phyloP scores from a whole-genome alignment of 2,329 filamentous ascomycete genomes.

The Fusarium equiseti region DNA sequence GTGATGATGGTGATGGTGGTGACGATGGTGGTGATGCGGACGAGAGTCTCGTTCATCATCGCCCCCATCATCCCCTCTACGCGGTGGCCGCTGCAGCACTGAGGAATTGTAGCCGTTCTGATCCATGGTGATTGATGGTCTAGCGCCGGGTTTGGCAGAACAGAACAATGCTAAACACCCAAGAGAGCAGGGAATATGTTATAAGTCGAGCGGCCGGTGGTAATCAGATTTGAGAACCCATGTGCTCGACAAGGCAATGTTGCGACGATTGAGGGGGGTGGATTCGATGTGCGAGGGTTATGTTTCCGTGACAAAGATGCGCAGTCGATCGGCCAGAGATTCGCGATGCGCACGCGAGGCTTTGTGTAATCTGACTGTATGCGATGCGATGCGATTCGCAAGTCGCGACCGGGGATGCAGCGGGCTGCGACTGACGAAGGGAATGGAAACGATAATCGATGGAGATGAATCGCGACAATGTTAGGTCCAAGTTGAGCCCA shows the following conservation, averaged over 20 bases:
- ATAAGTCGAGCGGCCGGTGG: conserved; percentile 38
- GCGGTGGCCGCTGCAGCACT: conserved; percentile 60
- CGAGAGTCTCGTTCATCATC: conserved; percentile 52
- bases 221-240: conserved; percentile 45
- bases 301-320: conserved; percentile 26
- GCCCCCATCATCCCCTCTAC: conserved; percentile 56
- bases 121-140: conserved; percentile 55
- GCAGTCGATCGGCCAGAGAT: conserved; percentile 38
- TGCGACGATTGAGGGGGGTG: conserved; percentile 35
- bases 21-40: conserved; percentile 52
- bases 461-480: conserved; percentile 38
- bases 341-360: conserved; percentile 48
- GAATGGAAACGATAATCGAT: conserved; percentile 15
- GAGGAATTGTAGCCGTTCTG: conserved; percentile 62
- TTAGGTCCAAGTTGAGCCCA: conserved; percentile 32
- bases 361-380: conserved; percentile 21
- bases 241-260: conserved; percentile 42
- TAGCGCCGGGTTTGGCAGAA: conserved; percentile 30
- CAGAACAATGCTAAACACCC: conserved; percentile 29
- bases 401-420: conserved; percentile 40
- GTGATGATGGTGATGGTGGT: conserved; percentile 52
- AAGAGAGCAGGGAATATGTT: conserved; percentile 33
- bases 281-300: conserved; percentile 32
- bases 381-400: conserved; percentile 40
- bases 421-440: conserved; percentile 28